Base-by-base conservation (phyloP, 805 yeast species). In the Tanozyma kutaoensis region DNA sequence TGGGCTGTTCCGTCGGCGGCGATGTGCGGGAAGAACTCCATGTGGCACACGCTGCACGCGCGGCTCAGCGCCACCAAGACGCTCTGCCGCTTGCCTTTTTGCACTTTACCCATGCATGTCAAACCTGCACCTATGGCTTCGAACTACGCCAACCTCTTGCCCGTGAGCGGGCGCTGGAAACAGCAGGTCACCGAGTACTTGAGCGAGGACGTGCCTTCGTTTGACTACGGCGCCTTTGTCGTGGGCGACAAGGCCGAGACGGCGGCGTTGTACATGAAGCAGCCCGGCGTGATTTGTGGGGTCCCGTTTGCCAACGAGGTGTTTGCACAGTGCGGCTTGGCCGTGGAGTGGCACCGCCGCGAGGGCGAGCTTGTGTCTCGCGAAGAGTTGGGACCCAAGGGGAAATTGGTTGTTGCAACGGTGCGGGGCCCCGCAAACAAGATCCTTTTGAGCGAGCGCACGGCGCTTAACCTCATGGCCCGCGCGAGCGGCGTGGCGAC, bases 211-310 rank as follows among this genome's bases (percentile, higher is more conserved):
- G 88, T 80, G 11, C 96, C 97, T 2, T 72, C 93, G 0, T 88
- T 88, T 42, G 97, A 86, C 49, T 79, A 76, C 42, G 97, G 97
- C 19, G 97, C 95, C 2, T 82, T 58, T 42, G 97, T 88, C 2
- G 97, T 88, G n/a, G 96, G 97, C 9, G 65, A 66, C 28, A 75
- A 65, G 24, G 38, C 39, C 3, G 78, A 81, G 42, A 59, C 72
- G 3, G 96, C 94, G 2, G 72, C 81, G 2, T 58, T 86, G 23
- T 77, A 69, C 53, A 79, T 93, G 62, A 86, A 86, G 51, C 76
- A 76, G 33, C 58, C 63, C 22, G 95, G 96, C 15, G 61, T 82
- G 4, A 55, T 88, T 4, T 71, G 82, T 22, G 96, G 97, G 18
- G 70, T 80, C 6, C 94, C 95, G 3, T 88, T 88, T 52, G 94